These are phyloP conservation scores for Fusarium sp. DNA, from an alignment of 2,329 filamentous ascomycete species.

Conservation along the genomic window DNA sequence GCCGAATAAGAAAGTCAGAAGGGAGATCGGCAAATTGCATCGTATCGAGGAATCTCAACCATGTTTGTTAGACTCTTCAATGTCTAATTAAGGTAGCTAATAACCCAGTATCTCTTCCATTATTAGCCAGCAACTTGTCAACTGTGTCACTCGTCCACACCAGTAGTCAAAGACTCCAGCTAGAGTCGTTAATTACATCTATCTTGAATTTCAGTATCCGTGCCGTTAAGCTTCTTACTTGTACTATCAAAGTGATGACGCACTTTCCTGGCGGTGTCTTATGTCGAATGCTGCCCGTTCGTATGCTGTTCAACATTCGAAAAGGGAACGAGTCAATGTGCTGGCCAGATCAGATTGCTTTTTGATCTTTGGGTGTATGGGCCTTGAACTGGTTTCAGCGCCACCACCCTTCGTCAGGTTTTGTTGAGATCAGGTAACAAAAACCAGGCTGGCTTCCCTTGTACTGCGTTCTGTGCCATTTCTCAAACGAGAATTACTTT, in stretches of 20 bases:
- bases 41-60: background rate
- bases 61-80: background rate
- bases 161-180: background rate
- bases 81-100: constrained; percentile 6
- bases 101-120: background rate
- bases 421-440: constrained; percentile 6
- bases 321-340: background rate
- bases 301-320: background rate
- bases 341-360: background rate
- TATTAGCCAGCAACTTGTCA: background rate
- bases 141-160: background rate
- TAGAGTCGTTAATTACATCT: background rate
- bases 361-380: background rate
- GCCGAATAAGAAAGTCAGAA: background rate
- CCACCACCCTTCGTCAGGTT: constrained; percentile 17
- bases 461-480: constrained; percentile 19
- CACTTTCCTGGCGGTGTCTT: background rate
- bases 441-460: background rate
- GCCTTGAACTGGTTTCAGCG: background rate
- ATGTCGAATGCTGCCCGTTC: background rate
- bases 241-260: background rate
- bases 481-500: background rate
- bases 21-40: constrained; percentile 9
- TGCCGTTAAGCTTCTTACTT: background rate
- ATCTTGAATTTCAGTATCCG: background rate